These are phyloP conservation scores for Alloteropsis semialata DNA, from an alignment of 176 grass and related monocot species.

Conservation along the genomic window DNA sequence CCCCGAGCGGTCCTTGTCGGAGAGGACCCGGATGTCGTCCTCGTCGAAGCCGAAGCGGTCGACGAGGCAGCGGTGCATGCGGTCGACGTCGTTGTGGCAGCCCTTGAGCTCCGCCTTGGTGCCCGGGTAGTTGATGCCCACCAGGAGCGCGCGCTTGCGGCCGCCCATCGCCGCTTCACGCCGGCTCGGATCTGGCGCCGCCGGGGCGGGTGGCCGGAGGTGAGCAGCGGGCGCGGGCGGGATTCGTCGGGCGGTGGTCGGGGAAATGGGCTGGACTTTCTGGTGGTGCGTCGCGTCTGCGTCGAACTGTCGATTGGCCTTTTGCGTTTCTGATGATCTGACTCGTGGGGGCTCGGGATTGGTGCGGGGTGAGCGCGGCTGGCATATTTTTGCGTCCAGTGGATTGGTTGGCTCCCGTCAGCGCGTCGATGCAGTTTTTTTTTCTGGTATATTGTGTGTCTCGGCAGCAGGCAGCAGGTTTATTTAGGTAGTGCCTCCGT, in stretches of 20 bases:
- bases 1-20: constrained; percentile 60
- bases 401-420: not conserved
- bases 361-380: not conserved
- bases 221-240: not conserved
- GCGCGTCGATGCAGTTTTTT: not conserved
- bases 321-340: constrained; percentile 14
- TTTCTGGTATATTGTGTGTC: no score
- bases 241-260: constrained; percentile 31
- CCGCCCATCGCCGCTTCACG: constrained; percentile 36
- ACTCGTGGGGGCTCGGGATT: constrained; percentile 16
- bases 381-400: constrained; percentile 3
- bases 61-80: constrained; percentile 73
- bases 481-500: no score
- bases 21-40: constrained; percentile 62
- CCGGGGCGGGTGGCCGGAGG: not conserved
- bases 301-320: constrained; percentile 26
- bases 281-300: not conserved
- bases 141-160: constrained; percentile 74
- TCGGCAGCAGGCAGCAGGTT: no score
- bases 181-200: not conserved
- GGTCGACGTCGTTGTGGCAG: constrained; percentile 90
- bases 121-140: constrained; percentile 91
- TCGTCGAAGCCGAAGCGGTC: constrained; percentile 78
- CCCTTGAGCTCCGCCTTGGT: constrained; percentile 95
- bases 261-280: not conserved